Percentiles rank a stretch among this genome's conserved stretches.
Evolutionary conservation across 306 rosid species (phyloP).

Genomic region (Medicago lupulina): DNA sequence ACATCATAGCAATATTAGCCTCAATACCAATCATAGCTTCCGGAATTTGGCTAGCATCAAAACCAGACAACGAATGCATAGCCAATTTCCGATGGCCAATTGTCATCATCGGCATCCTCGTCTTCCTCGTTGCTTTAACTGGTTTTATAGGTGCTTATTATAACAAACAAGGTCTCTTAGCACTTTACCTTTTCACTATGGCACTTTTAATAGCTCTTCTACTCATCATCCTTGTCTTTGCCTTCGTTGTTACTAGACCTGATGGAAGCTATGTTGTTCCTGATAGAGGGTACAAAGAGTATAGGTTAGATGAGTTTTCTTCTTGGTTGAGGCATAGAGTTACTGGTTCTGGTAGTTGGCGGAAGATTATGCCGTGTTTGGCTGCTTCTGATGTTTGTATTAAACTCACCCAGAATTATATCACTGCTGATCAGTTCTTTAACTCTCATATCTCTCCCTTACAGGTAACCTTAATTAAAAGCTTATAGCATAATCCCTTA

Average conservation of each 20-base stretch:
- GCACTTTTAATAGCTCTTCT: slow-evolving; percentile 70
- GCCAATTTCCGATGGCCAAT: slow-evolving; percentile 81
- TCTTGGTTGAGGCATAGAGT: slow-evolving; percentile 71
- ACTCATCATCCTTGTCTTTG: slow-evolving; percentile 69
- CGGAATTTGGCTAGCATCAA: slow-evolving; percentile 92
- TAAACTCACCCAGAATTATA: slow-evolving; percentile 54
- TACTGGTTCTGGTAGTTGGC: slow-evolving; percentile 61
- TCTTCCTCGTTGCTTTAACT: slow-evolving; percentile 70
- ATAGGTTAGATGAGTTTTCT: slow-evolving; percentile 63
- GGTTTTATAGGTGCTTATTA: slow-evolving; percentile 91
- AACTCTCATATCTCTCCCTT: slow-evolving; percentile 73
- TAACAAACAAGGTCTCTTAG: slow-evolving; percentile 75
- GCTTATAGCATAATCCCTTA: too few relatives aligned
- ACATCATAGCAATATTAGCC: slow-evolving; percentile 71
- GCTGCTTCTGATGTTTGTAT: slow-evolving; percentile 70
- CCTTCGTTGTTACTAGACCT: slow-evolving; percentile 71
- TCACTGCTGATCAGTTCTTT: slow-evolving; percentile 69
- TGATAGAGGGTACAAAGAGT: slow-evolving; percentile 62
- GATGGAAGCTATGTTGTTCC: slow-evolving; percentile 68
- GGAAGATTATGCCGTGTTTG: slow-evolving; percentile 71
- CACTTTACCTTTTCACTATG: slow-evolving; percentile 84
- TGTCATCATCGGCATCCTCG: slow-evolving; percentile 65
- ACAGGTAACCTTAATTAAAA: slow-evolving; percentile 52
- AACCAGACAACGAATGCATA: slow-evolving; percentile 83
- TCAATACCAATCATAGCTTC: slow-evolving; percentile 80